phyloP scores from a whole-genome alignment of 2,329 filamentous ascomycete species.

The Massarina eburnea region DNA sequence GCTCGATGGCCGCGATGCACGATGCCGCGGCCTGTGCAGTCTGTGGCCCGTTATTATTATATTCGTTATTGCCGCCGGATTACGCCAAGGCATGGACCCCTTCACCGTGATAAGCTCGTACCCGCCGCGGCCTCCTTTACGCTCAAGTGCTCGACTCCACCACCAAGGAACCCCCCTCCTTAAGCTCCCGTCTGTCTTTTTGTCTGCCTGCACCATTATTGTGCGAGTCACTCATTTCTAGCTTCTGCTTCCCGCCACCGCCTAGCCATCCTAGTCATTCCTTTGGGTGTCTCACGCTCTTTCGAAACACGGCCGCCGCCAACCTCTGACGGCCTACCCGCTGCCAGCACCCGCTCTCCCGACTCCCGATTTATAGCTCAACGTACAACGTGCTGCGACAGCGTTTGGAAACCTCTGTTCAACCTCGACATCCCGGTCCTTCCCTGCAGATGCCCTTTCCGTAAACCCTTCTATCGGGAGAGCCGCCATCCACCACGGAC shows the following conservation, averaged over 20 bases:
- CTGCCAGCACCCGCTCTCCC: slow-evolving; percentile 4
- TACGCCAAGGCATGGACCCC: not conserved
- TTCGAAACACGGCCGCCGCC: slow-evolving; percentile 22
- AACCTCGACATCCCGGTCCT: not conserved
- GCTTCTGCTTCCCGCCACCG: slow-evolving; percentile 1
- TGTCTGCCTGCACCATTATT: not conserved
- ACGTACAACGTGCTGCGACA: slow-evolving; percentile 9
- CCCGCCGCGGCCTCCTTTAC: not conserved
- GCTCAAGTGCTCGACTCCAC: not conserved
- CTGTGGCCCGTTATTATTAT: not conserved
- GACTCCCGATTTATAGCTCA: not conserved
- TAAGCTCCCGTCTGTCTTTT: not conserved
- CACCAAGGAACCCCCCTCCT: not conserved
- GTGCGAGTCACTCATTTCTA: slow-evolving; percentile 4
- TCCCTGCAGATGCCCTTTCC: slow-evolving; percentile 17
- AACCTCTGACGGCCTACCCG: slow-evolving; percentile 16
- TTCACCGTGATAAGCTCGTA: not conserved
- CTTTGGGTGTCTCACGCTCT: slow-evolving; percentile 6
- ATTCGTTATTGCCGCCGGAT: not conserved
- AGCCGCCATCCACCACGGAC: slow-evolving; percentile 29
- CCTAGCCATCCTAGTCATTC: slow-evolving; percentile 5
- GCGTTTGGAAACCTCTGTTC: slow-evolving; percentile 4
- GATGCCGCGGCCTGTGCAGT: not conserved
- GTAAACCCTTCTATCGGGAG: slow-evolving; percentile 9
- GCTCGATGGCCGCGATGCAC: not conserved